Conservation (phyloP, 192 early-diverging fungal species). For the Entomortierella chlamydospora region DNA sequence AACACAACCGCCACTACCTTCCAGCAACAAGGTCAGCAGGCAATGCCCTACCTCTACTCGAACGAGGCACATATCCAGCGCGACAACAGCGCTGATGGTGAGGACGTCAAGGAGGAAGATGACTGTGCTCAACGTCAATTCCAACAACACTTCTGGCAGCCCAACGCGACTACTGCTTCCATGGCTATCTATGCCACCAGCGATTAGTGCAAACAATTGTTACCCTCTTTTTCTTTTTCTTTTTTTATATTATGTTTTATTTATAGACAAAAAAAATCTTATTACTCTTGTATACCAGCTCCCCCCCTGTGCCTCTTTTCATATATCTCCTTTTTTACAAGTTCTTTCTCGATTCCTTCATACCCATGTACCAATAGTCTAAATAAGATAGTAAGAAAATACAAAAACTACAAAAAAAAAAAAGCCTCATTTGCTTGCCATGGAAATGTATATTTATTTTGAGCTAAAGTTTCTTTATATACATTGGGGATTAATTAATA, state of each 20-base stretch:
- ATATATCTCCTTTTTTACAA: background rate
- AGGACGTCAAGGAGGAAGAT: slow-evolving; percentile 17
- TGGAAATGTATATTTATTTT: no score
- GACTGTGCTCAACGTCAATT: background rate
- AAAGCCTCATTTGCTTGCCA: no score
- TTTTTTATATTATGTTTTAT: background rate
- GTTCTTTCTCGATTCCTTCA: background rate
- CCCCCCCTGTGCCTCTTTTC: background rate
- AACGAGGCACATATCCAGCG: slow-evolving; percentile 19
- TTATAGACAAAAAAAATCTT: background rate
- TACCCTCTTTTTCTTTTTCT: slow-evolving; percentile 4
- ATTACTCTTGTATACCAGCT: background rate
- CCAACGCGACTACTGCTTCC: background rate
- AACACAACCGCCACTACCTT: background rate
- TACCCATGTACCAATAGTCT: slow-evolving; percentile 7
- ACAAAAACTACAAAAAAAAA: no score
- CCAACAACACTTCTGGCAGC: slow-evolving; percentile 21
- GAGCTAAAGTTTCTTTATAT: no score
- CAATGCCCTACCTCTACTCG: slow-evolving; percentile 14
- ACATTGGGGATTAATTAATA: no score
- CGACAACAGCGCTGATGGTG: slow-evolving; percentile 3
- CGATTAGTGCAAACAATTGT: slow-evolving; percentile 11
- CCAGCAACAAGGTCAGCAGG: background rate
- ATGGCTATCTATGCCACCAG: slow-evolving; percentile 28
- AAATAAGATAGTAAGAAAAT: no score